Conservation (phyloP, 2,329 filamentous ascomycete species). For the Cladophialophora bantiana region DNA sequence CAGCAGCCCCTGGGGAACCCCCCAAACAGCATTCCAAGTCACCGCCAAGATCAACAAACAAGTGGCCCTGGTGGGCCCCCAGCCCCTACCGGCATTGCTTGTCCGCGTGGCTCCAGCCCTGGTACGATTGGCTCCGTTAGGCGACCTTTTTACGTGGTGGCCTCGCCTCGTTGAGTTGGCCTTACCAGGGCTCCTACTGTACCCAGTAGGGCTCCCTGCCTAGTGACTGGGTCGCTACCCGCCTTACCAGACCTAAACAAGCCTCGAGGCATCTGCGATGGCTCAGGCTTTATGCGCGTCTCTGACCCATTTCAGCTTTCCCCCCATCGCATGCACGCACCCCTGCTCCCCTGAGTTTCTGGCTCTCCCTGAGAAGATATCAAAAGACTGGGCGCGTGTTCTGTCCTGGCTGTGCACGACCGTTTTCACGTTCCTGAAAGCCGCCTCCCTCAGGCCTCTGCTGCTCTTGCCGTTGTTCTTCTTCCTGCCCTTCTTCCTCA, state of each 20-base stretch:
- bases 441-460: not conserved
- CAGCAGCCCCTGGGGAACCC: not conserved
- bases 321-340: not conserved
- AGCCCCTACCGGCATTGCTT: not conserved
- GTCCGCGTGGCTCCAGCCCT: not conserved
- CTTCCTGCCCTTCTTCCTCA: not conserved
- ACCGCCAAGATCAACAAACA: conserved; percentile 7
- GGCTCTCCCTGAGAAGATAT: not conserved
- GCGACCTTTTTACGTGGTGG: not conserved
- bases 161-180: not conserved
- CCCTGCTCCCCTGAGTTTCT: conserved; percentile 17
- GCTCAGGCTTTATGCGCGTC: not conserved
- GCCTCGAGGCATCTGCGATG: not conserved
- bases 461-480: conserved; percentile 1
- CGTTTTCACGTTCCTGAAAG: not conserved
- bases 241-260: conserved; percentile 12
- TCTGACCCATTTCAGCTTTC: conserved; percentile 15
- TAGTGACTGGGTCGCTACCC: conserved; percentile 14
- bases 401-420: not conserved
- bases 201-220: not conserved
- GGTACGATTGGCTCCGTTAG: not conserved
- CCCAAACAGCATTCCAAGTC: conserved; percentile 3
- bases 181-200: not conserved
- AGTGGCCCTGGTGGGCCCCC: not conserved
- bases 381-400: conserved; percentile 8